Base-by-base conservation (phyloP, 805 yeast species). In the Metschnikowia proteae region DNA sequence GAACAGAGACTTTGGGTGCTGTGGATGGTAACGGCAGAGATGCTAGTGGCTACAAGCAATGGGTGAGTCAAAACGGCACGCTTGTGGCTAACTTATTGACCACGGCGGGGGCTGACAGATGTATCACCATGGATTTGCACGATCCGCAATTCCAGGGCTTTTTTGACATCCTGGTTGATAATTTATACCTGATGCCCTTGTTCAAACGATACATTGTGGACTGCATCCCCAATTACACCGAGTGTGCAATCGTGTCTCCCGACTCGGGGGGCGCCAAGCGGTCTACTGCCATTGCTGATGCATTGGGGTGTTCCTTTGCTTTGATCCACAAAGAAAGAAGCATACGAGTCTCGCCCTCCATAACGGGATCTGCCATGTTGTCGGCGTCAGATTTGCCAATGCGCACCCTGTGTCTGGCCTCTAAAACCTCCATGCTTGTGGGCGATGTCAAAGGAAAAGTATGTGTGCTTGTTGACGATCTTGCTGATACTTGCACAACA, bases 201-300 rank as follows among this genome's bases (percentile, higher is more conserved):
- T 72, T 92, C 48, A 91, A 88, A 64, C 86, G 88, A 56, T 94
- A 90, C 67, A 90, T 94, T 51, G 75, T 81, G 23, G 83, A 84
- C 50, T 75, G 76, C 53, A 83, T 94, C 48, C 92, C 95, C n/a
- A 68, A 87, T 53, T 88, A 83, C 63, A 80, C 80, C 56, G 85
- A 90, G 36, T 86, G 92, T 37, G 96, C 94, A 6, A 82, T 94
- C 58, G 97, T 94, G 31, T 89, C 97, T 1, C 99, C 99, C 0
- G 99, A 94, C 68, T 94, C 97, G 23, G 99, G 99, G 62, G 99
- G 99, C 53, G 99, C 99, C 43, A 94, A 94, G 67, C 75, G 99
- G 56, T 97, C 99, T 30, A 88, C 96, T 1, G 85, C 92, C 1
- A 79, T 94, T 52, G 99, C 99, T 1, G 99, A 94, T 68, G 80